Conservation (phyloP, 2,329 filamentous ascomycete genomes). For the Arthroderma sp. region DNA sequence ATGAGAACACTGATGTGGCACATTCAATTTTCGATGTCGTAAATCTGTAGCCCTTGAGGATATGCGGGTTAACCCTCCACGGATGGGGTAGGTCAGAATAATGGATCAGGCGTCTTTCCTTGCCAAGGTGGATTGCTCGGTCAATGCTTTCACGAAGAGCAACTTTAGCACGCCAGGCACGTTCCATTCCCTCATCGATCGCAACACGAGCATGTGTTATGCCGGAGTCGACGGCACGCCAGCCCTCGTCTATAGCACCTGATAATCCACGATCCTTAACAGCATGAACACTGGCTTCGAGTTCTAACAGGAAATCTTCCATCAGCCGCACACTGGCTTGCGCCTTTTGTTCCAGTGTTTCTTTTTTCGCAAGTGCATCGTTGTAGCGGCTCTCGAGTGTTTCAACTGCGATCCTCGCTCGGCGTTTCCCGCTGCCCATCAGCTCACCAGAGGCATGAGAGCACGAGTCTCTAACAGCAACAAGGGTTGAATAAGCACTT, state of each 20-base stretch:
- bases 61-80: slow-evolving; percentile 92
- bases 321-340: slow-evolving; percentile 75
- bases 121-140: slow-evolving; percentile 58
- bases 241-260: slow-evolving; percentile 65
- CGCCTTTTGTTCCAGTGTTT: slow-evolving; percentile 83
- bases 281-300: slow-evolving; percentile 70
- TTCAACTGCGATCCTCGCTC: slow-evolving; percentile 81
- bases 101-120: slow-evolving; percentile 66
- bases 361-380: slow-evolving; percentile 69
- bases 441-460: slow-evolving; percentile 82
- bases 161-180: slow-evolving; percentile 69
- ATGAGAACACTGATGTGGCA: slow-evolving; percentile 64
- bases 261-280: slow-evolving; percentile 64
- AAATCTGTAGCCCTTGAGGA: slow-evolving; percentile 83
- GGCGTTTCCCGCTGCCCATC: slow-evolving; percentile 69
- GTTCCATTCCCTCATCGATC: slow-evolving; percentile 67
- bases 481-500: slow-evolving; percentile 71
- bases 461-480: slow-evolving; percentile 76
- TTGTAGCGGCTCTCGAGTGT: slow-evolving; percentile 81
- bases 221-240: slow-evolving; percentile 67
- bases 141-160: slow-evolving; percentile 75
- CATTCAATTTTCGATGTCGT: slow-evolving; percentile 83
- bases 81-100: slow-evolving; percentile 86
- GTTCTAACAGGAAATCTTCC: slow-evolving; percentile 70
- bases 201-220: slow-evolving; percentile 61